phyloP scores from a whole-genome alignment of 805 yeast genomes.

The Myxozyma mucilagina region DNA sequence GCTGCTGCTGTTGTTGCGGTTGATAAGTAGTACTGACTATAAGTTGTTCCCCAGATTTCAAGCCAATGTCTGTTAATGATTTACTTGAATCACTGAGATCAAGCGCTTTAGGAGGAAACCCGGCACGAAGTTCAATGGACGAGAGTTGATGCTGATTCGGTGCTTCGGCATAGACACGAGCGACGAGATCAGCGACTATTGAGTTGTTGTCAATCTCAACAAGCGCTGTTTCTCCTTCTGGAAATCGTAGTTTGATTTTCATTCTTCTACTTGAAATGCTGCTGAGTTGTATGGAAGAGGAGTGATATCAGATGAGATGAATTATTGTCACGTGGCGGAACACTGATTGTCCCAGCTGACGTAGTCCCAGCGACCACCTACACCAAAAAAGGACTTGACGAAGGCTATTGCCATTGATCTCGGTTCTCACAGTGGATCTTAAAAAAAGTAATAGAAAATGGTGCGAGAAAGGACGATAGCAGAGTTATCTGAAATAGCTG shows the following conservation, averaged over 20 bases:
- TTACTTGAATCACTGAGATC: constrained; percentile 36
- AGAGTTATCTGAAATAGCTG: constrained; percentile 41
- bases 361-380: no score
- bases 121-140: no score
- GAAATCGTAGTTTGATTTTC: constrained; percentile 45
- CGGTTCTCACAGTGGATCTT: no score
- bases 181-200: constrained; percentile 41
- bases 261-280: constrained; percentile 20
- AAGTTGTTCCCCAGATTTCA: constrained; percentile 62
- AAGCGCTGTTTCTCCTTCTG: constrained; percentile 38
- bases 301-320: not conserved
- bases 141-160: constrained; percentile 27
- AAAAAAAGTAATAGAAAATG: no score
- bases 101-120: constrained; percentile 62
- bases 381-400: no score
- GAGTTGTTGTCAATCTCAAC: constrained; percentile 44
- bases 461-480: constrained; percentile 24
- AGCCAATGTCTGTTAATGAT: constrained; percentile 47
- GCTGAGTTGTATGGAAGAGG: not conserved
- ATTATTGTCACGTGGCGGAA: no score
- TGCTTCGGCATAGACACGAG: constrained; percentile 12
- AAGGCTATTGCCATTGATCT: no score
- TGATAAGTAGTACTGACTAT: constrained; percentile 38
- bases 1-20: not conserved
- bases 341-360: no score